Conservation (phyloP, 2,329 filamentous ascomycete genomes). For the Botrytis deweyae region DNA sequence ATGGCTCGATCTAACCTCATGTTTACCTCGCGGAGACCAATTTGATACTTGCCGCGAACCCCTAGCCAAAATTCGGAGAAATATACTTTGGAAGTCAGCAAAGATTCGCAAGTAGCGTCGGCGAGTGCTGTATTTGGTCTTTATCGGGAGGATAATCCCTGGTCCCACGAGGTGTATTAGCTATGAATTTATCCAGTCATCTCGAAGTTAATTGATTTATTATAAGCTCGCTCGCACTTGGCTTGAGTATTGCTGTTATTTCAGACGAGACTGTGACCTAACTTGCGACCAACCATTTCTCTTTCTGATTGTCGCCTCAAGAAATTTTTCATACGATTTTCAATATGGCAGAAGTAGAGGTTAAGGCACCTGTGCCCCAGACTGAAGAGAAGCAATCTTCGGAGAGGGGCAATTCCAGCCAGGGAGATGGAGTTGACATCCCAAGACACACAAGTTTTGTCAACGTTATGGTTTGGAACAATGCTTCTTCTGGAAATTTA, state of each 20-base stretch:
- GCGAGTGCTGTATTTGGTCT: neutral
- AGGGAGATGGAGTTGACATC: slow-evolving; percentile 5
- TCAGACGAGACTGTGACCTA: neutral
- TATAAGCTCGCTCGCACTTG: neutral
- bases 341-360: neutral
- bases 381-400: slow-evolving; percentile 1
- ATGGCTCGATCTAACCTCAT: neutral
- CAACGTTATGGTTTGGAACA: neutral
- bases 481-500: no score
- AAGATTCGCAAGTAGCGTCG: neutral
- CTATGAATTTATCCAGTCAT: neutral
- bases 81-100: neutral
- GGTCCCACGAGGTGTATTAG: neutral
- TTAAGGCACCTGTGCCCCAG: neutral
- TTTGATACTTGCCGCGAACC: neutral
- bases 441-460: slow-evolving; percentile 13
- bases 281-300: neutral
- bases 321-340: neutral
- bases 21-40: neutral
- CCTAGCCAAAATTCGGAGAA: neutral
- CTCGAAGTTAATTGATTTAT: neutral
- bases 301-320: neutral
- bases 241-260: neutral
- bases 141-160: neutral
- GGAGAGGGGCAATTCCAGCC: neutral